Evolutionary conservation across 192 early-diverging fungal species (phyloP), one percentile per base, ranked within the genome.

Genomic region (Haplosporangium gracile): DNA sequence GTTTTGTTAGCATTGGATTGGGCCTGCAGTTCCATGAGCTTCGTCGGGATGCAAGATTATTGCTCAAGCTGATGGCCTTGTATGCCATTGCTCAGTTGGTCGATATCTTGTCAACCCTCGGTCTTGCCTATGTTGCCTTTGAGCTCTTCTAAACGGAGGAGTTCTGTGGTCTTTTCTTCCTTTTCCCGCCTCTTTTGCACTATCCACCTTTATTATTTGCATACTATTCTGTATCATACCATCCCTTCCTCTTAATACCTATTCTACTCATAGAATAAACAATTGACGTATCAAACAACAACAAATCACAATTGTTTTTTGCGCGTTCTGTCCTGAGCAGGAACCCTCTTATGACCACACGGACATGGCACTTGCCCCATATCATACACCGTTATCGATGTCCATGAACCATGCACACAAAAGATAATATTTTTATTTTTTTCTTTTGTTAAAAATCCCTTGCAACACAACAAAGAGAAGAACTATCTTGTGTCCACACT

Each of bases 1-100:
- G 89, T 22, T 92, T 92, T 78, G 91, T 92, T 10, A 88, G 81
- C 45, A 92, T 92, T 57, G 91, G 91, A 2, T 45, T 92, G 65
- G 91, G 89, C 3, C 79, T 92, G n/a, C 88, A 90, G 42, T 87
- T 90, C 47, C 83, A 88, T 34, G 91, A 90, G n/a, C 39, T 92
- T 45, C 87, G 85, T 18, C 73, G 89, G 20, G 85, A 92, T 36
- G 79, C 89, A 2, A 69, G 79, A 8, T 57, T 82, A 69, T 75
- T 92, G 57, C 88, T 90, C 26, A 89, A 88, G 65, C 49, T 92
- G 32, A 88, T 85, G 20, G 71, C 90, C 4, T 49, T 92, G 26
- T 92, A 92, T 79, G 72, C 87, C 0, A 11, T 89, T 43, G 91
- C 91, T 8, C 91, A 92, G 77, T 9, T 90, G 74, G 88, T 92